phyloP scores from a whole-genome alignment of 2,329 filamentous ascomycete species.

The Rosellinia necatrix region DNA sequence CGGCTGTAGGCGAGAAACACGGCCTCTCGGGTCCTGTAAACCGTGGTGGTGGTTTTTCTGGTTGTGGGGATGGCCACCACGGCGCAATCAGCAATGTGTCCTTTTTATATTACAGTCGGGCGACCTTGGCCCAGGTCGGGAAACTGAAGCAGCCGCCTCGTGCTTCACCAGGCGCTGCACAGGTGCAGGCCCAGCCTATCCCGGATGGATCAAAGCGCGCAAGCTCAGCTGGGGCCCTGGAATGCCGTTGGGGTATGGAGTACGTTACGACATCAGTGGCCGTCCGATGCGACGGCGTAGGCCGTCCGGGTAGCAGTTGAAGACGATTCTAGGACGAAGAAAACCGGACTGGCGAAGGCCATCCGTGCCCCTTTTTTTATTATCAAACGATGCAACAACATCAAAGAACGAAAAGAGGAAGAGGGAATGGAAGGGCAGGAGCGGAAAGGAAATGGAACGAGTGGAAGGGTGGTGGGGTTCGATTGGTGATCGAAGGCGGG shows the following conservation, averaged over 20 bases:
- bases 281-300: slow-evolving; percentile 11
- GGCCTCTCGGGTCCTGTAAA: slow-evolving; percentile 5
- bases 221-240: slow-evolving; percentile 17
- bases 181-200: slow-evolving; percentile 1
- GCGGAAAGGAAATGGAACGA: neutral
- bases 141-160: slow-evolving; percentile 5
- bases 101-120: slow-evolving; percentile 3
- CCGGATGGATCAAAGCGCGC: slow-evolving; percentile 13
- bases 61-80: neutral
- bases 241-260: slow-evolving; percentile 13
- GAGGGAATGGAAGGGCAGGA: neutral
- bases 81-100: slow-evolving; percentile 5
- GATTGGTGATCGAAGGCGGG: slow-evolving; percentile 4
- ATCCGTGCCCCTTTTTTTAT: neutral
- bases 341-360: slow-evolving; percentile 12
- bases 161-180: slow-evolving; percentile 3
- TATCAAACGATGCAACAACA: slow-evolving; percentile 5
- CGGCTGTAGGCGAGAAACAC: slow-evolving; percentile 1
- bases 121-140: neutral
- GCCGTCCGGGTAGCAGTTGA: too few relatives aligned
- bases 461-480: neutral
- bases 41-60: neutral
- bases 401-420: neutral
- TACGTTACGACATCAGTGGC: neutral
- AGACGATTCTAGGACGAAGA: slow-evolving; percentile 8